Conservation (phyloP, 2,329 filamentous ascomycete species). For the Keithomyces neogunnii region DNA sequence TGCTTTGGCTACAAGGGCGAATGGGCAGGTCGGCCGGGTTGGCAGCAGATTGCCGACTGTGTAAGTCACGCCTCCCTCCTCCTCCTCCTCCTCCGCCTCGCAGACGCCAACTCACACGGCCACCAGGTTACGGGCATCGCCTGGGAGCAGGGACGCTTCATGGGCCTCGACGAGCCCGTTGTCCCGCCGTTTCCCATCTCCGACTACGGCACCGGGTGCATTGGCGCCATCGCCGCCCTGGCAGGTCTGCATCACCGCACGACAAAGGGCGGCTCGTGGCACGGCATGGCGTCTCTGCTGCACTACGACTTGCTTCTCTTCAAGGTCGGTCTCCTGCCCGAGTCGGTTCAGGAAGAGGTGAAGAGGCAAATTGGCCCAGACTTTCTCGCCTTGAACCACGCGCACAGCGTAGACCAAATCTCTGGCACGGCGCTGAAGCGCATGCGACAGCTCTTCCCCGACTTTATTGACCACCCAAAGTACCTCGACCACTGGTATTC, state of each 20-base stretch:
- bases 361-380: slow-evolving; percentile 38
- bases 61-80: slow-evolving; percentile 19
- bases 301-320: slow-evolving; percentile 63
- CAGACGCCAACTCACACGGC: background rate
- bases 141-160: slow-evolving; percentile 54
- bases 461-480: slow-evolving; percentile 40
- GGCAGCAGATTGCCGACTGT: slow-evolving; percentile 65
- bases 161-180: slow-evolving; percentile 54
- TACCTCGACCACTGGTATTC: slow-evolving; percentile 43
- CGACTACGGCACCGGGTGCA: slow-evolving; percentile 63
- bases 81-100: background rate
- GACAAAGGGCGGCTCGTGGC: slow-evolving; percentile 55
- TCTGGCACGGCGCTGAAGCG: slow-evolving; percentile 48
- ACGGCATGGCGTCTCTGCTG: slow-evolving; percentile 54
- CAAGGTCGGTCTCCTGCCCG: slow-evolving; percentile 47
- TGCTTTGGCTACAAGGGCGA: slow-evolving; percentile 56
- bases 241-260: slow-evolving; percentile 55
- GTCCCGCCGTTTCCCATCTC: slow-evolving; percentile 58
- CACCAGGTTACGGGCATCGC: slow-evolving; percentile 44
- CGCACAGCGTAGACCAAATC: slow-evolving; percentile 58
- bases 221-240: slow-evolving; percentile 60
- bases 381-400: slow-evolving; percentile 50
- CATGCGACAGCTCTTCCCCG: slow-evolving; percentile 43
- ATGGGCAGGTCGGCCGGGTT: slow-evolving; percentile 57
- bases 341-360: slow-evolving; percentile 42